These are phyloP conservation scores for Euphrasia arctica DNA, from an alignment of 305 asterid genomes.

Conservation along the genomic window DNA sequence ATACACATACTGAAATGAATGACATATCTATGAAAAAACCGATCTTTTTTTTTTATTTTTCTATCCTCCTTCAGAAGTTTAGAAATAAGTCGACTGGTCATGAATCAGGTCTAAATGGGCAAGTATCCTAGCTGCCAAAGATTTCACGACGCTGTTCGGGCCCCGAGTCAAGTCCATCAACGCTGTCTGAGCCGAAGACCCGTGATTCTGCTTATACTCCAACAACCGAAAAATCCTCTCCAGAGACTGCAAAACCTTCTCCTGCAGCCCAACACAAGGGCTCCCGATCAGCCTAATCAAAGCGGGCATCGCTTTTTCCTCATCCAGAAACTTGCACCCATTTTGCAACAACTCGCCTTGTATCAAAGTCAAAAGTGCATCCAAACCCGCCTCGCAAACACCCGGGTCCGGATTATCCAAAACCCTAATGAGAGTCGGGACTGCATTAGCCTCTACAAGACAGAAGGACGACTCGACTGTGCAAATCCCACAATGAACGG, in stretches of 20 bases:
- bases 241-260: constrained; percentile 47
- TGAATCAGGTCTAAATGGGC: constrained; percentile 60
- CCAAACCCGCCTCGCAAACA: constrained; percentile 60
- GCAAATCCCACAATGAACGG: constrained; percentile 53
- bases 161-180: constrained; percentile 65
- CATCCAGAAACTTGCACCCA: constrained; percentile 56
- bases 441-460: constrained; percentile 53
- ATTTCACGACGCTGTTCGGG: constrained; percentile 39
- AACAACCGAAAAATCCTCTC: constrained; percentile 53
- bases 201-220: constrained; percentile 52
- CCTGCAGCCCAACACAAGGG: constrained; percentile 47
- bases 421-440: constrained; percentile 43
- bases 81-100: constrained; percentile 51
- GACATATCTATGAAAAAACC: background rate
- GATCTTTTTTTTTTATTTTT: background rate
- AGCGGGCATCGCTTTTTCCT: constrained; percentile 45
- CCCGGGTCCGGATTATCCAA: constrained; percentile 43
- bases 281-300: constrained; percentile 47
- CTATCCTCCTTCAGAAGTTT: constrained; percentile 1
- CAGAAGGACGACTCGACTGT: constrained; percentile 52
- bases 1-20: background rate
- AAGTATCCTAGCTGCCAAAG: constrained; percentile 61
- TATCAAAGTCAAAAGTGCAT: constrained; percentile 57
- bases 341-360: constrained; percentile 42
- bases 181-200: constrained; percentile 38